Conservation (phyloP, 768 basidiomycete genomes). For the Royoungia palumana region DNA sequence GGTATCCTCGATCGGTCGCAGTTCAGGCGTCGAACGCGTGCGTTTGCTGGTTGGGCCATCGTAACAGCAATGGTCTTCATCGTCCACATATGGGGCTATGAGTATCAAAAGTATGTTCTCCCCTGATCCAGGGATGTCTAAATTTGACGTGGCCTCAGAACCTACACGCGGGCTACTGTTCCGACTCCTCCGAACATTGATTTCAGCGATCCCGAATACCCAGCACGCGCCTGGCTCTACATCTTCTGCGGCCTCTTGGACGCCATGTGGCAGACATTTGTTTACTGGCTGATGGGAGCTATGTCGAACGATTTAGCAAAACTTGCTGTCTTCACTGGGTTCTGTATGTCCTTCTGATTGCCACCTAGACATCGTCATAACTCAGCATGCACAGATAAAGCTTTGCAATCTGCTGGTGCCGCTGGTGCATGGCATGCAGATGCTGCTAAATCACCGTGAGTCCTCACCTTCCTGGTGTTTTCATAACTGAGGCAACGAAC, state of each 20-base stretch:
- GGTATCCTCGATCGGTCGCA: slow-evolving; percentile 57
- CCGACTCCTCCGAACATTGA: slow-evolving; percentile 56
- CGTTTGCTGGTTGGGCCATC: slow-evolving; percentile 64
- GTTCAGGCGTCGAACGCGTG: slow-evolving; percentile 63
- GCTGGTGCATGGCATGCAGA: slow-evolving; percentile 73
- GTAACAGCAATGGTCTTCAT: slow-evolving; percentile 62
- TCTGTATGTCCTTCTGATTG: slow-evolving; percentile 53
- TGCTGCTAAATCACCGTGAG: slow-evolving; percentile 58
- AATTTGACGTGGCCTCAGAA: slow-evolving; percentile 27
- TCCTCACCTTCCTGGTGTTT: slow-evolving; percentile 5
- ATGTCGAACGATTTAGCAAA: slow-evolving; percentile 83
- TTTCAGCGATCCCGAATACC: slow-evolving; percentile 52
- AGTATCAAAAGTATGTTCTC: slow-evolving; percentile 63
- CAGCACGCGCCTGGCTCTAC: slow-evolving; percentile 57
- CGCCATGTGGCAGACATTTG: slow-evolving; percentile 81
- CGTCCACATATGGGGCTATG: slow-evolving; percentile 73
- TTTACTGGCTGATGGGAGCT: slow-evolving; percentile 81
- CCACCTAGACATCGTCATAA: not conserved
- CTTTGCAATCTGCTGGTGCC: slow-evolving; percentile 72
- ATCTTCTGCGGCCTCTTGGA: slow-evolving; percentile 75
- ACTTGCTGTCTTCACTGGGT: slow-evolving; percentile 76
- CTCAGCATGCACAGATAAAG: slow-evolving; percentile 50
- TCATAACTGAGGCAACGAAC: not conserved
- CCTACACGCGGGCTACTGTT: slow-evolving; percentile 59
- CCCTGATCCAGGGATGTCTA: not conserved